These are phyloP conservation scores for Tylopilus sp. DNA, from an alignment of 768 basidiomycete genomes.

Conservation along the genomic window DNA sequence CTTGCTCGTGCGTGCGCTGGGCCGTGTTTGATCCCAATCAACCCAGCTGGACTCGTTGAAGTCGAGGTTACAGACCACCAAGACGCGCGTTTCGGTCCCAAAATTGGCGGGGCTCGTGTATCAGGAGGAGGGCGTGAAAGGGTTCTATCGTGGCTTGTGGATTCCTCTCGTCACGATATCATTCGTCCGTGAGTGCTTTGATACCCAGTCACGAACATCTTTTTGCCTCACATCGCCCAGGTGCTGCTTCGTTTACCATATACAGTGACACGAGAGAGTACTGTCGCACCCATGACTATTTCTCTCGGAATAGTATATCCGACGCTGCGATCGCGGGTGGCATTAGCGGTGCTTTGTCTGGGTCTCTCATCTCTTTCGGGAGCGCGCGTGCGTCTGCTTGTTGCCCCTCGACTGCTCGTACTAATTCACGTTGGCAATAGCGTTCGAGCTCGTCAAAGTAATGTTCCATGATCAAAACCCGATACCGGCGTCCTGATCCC, in stretches of 20 bases:
- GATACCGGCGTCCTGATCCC: constrained; percentile 7
- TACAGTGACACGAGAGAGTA: constrained; percentile 82
- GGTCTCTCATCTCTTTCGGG: constrained; percentile 83
- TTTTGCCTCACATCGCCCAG: constrained; percentile 35
- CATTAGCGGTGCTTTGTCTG: constrained; percentile 83
- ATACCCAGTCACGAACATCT: neutral
- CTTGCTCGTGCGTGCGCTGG: neutral
- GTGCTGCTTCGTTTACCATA: constrained; percentile 89
- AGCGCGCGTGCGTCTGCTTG: constrained; percentile 71
- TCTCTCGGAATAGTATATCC: constrained; percentile 54
- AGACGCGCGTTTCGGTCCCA: constrained; percentile 69
- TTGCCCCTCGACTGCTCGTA: constrained; percentile 15
- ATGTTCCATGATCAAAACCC: constrained; percentile 7
- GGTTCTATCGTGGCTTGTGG: constrained; percentile 89
- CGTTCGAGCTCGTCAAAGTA: constrained; percentile 96
- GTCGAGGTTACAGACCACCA: constrained; percentile 84
- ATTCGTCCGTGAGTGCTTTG: constrained; percentile 76
- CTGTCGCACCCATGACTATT: constrained; percentile 54
- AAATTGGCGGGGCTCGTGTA: constrained; percentile 70
- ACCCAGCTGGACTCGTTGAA: constrained; percentile 88
- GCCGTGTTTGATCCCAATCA: neutral
- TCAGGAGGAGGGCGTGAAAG: constrained; percentile 80
- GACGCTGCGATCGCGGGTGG: constrained; percentile 78
- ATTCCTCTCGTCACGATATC: constrained; percentile 95
- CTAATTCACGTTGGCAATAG: constrained; percentile 31